A percentile compares a stretch with the other conserved stretches of the same genome.
These are phyloP conservation scores for Combretum micranthum DNA, from an alignment of 345 rosid genomes.

Conservation along the genomic window DNA sequence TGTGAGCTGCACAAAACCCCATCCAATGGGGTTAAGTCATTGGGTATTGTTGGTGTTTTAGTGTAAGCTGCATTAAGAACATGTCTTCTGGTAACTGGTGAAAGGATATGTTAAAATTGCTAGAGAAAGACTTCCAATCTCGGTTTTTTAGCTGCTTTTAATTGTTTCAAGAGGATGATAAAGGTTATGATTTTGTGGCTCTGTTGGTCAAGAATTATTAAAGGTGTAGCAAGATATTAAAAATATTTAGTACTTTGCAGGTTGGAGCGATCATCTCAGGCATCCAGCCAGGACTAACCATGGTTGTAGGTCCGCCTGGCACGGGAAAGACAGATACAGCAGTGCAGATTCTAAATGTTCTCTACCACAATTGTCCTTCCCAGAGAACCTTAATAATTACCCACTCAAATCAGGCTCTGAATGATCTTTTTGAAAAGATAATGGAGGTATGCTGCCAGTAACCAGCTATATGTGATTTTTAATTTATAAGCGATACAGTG, in stretches of 20 bases:
- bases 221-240: not conserved
- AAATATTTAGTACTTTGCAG: slow-evolving; percentile 30
- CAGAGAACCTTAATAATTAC: slow-evolving; percentile 97
- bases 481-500: too few relatives aligned
- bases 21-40: too few relatives aligned
- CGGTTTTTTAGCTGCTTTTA: too few relatives aligned
- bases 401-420: slow-evolving; percentile 96
- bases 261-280: slow-evolving; percentile 96
- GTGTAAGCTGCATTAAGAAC: too few relatives aligned
- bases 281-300: slow-evolving; percentile 92
- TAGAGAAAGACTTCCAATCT: too few relatives aligned
- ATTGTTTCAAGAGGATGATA: too few relatives aligned
- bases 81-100: too few relatives aligned
- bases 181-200: not conserved
- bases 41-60: too few relatives aligned
- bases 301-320: slow-evolving; percentile 99
- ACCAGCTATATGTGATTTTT: too few relatives aligned
- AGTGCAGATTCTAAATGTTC: slow-evolving; percentile 89
- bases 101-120: too few relatives aligned
- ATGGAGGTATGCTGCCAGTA: slow-evolving; percentile 52
- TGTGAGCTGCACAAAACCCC: too few relatives aligned
- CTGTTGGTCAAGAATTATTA: not conserved
- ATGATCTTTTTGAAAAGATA: slow-evolving; percentile 98
- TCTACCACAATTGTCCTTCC: slow-evolving; percentile 95
- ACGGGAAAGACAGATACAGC: slow-evolving; percentile 99